phyloP scores from a whole-genome alignment of 2,329 filamentous ascomycete species.

The Coniochaeta sp. region DNA sequence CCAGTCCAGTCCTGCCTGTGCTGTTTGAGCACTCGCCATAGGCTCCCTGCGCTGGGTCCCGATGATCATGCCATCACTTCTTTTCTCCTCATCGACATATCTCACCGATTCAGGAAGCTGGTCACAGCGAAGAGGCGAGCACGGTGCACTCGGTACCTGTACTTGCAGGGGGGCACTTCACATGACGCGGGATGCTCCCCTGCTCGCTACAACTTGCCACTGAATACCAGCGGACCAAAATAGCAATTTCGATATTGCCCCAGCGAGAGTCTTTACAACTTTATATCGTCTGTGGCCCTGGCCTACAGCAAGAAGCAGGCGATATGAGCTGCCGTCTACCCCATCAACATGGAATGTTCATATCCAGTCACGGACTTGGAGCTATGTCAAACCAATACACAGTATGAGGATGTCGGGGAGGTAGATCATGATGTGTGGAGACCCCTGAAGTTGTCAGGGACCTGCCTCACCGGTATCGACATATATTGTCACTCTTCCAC shows the following conservation, averaged over 20 bases:
- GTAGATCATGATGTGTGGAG: constrained; percentile 2
- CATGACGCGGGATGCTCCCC: not conserved
- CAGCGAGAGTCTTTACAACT: not conserved
- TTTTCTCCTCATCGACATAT: not conserved
- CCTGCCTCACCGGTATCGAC: not conserved
- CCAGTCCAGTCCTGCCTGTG: not conserved
- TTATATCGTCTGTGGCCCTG: too few relatives aligned
- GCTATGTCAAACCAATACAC: too few relatives aligned
- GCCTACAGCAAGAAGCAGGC: too few relatives aligned
- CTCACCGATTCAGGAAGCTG: not conserved
- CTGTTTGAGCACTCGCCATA: not conserved
- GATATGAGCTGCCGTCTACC: too few relatives aligned
- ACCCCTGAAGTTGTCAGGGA: constrained; percentile 1
- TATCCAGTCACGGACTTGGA: not conserved
- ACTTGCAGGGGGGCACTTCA: not conserved
- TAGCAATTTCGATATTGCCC: not conserved
- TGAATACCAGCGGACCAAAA: not conserved
- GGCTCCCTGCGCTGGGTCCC: not conserved
- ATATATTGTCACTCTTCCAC: not conserved
- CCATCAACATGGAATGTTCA: not conserved
- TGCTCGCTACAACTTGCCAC: not conserved
- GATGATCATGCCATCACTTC: not conserved
- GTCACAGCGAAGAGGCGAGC: not conserved
- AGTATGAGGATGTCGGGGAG: not conserved
- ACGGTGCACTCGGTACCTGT: not conserved